Conservation (phyloP, 2,329 filamentous ascomycete genomes). For the Aureobasidium sp. region DNA sequence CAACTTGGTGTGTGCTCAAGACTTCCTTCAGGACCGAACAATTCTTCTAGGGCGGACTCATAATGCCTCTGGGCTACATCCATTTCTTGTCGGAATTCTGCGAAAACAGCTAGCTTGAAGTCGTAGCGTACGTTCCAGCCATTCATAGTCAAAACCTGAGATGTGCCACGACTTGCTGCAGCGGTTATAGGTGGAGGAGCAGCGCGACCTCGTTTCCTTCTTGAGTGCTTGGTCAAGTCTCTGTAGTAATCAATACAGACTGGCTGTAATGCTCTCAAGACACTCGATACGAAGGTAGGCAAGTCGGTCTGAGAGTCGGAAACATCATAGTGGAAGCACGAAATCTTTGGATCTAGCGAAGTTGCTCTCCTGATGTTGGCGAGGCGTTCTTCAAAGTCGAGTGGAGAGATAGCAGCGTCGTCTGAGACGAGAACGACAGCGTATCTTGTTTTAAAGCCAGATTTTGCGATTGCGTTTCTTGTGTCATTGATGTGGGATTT, state of each 20-base stretch:
- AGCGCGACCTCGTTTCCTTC: slow-evolving; percentile 77
- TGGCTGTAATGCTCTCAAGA: slow-evolving; percentile 64
- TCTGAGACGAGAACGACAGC: slow-evolving; percentile 72
- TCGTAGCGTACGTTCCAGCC: slow-evolving; percentile 95
- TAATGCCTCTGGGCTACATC: slow-evolving; percentile 79
- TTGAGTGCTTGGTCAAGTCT: slow-evolving; percentile 83
- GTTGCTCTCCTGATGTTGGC: slow-evolving; percentile 71
- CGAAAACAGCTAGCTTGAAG: slow-evolving; percentile 83
- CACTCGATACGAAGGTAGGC: slow-evolving; percentile 61
- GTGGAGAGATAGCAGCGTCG: slow-evolving; percentile 43
- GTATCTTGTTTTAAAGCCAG: slow-evolving; percentile 69
- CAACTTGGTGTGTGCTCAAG: slow-evolving; percentile 84
- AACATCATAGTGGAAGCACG: slow-evolving; percentile 71
- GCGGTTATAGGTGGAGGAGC: slow-evolving; percentile 73
- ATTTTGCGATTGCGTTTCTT: slow-evolving; percentile 57
- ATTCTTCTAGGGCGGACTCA: slow-evolving; percentile 73
- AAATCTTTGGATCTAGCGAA: slow-evolving; percentile 70
- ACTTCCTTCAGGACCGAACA: slow-evolving; percentile 69
- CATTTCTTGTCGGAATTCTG: slow-evolving; percentile 89
- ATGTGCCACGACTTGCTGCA: slow-evolving; percentile 74
- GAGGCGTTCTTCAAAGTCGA: slow-evolving; percentile 65
- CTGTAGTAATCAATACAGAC: slow-evolving; percentile 82
- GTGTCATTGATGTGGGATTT: slow-evolving; percentile 84
- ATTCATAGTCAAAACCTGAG: slow-evolving; percentile 71
- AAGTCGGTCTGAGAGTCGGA: slow-evolving; percentile 64